phyloP scores from a whole-genome alignment of 257 asterid genomes.

The Leonotis leonurus region DNA sequence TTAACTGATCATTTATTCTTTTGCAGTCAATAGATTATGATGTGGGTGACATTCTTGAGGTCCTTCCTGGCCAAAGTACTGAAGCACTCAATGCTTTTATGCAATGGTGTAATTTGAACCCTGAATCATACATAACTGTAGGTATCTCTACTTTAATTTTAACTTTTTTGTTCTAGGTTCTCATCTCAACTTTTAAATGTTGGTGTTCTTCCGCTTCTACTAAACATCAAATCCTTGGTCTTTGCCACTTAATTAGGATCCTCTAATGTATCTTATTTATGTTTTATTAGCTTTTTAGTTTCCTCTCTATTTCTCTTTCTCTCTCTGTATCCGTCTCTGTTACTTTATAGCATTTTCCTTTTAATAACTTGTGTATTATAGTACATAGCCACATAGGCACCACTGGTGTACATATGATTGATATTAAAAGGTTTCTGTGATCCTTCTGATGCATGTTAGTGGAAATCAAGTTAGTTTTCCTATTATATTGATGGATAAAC shows the following conservation, averaged over 20 bases:
- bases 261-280: not conserved
- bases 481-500: not conserved
- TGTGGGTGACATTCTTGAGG: constrained; percentile 84
- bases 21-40: constrained; percentile 68
- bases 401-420: not conserved
- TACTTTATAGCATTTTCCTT: not conserved
- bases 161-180: not conserved
- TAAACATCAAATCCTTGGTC: not conserved
- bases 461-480: not conserved
- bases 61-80: constrained; percentile 85
- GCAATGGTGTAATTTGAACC: constrained; percentile 69
- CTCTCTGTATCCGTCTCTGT: not conserved
- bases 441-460: constrained; percentile 13
- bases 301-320: not conserved
- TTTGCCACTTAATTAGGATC: no score
- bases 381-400: no score
- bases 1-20: constrained; percentile 7
- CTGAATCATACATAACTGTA: constrained; percentile 76
- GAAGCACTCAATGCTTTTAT: constrained; percentile 75
- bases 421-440: not conserved
- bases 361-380: not conserved
- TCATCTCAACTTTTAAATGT: no score
- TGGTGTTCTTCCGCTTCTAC: not conserved
- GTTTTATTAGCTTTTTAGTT: not conserved
- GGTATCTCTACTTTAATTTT: constrained; percentile 28